These are phyloP conservation scores for Comarum palustre DNA, from an alignment of 306 rosid genomes.

Conservation along the genomic window DNA sequence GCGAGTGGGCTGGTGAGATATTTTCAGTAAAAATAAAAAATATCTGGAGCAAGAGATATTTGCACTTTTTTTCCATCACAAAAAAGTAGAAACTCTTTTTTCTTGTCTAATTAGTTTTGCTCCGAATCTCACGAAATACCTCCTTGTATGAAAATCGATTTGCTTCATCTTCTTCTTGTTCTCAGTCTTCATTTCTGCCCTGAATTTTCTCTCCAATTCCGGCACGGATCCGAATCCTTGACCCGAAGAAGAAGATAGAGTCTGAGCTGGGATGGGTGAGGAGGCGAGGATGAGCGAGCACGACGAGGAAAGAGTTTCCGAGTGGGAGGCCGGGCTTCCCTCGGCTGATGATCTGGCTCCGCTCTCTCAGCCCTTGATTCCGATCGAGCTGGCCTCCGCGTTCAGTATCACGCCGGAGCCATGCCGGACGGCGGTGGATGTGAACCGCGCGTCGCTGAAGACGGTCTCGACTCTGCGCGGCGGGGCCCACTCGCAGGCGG, in stretches of 20 bases:
- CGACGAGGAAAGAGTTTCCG: conserved; percentile 55
- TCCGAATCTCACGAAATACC: conserved; percentile 34
- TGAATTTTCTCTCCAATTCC: conserved; percentile 14
- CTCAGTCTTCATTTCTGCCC: conserved; percentile 13
- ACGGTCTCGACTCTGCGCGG: conserved; percentile 60
- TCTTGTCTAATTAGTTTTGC: background rate
- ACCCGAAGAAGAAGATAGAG: background rate
- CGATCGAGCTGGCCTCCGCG: conserved; percentile 78
- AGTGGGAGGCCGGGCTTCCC: conserved; percentile 84
- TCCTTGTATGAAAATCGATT: background rate
- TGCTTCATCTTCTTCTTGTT: background rate
- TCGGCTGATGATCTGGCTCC: conserved; percentile 58
- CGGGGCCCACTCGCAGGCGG: conserved; percentile 37
- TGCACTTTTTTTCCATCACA: conserved; percentile 37
- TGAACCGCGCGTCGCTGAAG: conserved; percentile 68
- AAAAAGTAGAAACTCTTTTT: background rate
- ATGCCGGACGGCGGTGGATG: conserved; percentile 51
- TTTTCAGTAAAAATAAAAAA: conserved; percentile 34
- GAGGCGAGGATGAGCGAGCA: conserved; percentile 57
- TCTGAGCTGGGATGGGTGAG: conserved; percentile 47
- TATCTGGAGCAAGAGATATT: conserved; percentile 39
- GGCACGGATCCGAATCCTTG: conserved; percentile 13
- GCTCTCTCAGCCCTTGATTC: conserved; percentile 59
- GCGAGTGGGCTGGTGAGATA: conserved; percentile 26
- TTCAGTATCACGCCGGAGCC: conserved; percentile 80